These are phyloP conservation scores for Areca catechu DNA, from an alignment of 176 grass and related monocot genomes.

Conservation along the genomic window DNA sequence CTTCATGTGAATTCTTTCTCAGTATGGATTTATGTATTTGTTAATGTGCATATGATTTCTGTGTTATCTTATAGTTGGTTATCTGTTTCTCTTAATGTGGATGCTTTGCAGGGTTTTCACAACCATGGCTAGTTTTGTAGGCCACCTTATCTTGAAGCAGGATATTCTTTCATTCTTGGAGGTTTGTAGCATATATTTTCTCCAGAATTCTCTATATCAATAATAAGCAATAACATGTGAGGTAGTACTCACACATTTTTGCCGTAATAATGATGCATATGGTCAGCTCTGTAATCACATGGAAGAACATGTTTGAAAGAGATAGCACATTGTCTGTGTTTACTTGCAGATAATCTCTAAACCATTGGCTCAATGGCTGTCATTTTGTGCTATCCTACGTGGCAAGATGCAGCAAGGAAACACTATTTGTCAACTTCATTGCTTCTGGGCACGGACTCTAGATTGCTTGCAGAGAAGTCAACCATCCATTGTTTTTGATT, in stretches of 20 bases:
- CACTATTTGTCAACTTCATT: slow-evolving; percentile 30
- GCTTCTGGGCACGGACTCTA: slow-evolving; percentile 36
- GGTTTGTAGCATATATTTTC: slow-evolving; percentile 31
- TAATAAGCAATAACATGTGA: not conserved
- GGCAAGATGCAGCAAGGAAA: slow-evolving; percentile 20
- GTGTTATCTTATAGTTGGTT: slow-evolving; percentile 7
- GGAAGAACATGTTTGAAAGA: not conserved
- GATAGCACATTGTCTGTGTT: no score
- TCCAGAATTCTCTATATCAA: not conserved
- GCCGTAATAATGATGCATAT: not conserved
- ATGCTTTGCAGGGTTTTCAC: slow-evolving; percentile 34
- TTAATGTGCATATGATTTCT: not conserved
- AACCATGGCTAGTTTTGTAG: slow-evolving; percentile 27
- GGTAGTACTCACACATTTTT: slow-evolving; percentile 1
- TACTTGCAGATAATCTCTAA: slow-evolving; percentile 43
- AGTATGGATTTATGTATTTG: no score
- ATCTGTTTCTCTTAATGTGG: slow-evolving; percentile 17
- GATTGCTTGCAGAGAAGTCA: slow-evolving; percentile 33
- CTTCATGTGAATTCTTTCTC: not conserved
- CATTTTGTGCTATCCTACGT: slow-evolving; percentile 22
- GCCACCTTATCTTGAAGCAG: slow-evolving; percentile 17
- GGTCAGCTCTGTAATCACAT: not conserved
- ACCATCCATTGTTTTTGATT: slow-evolving; percentile 25
- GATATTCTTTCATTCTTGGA: slow-evolving; percentile 40
- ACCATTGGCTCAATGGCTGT: slow-evolving; percentile 39